A percentile compares a stretch with the other conserved stretches of the same genome.
These are phyloP conservation scores for Aquanectria penicillioides DNA, from an alignment of 2,329 filamentous ascomycete genomes.

Conservation along the genomic window DNA sequence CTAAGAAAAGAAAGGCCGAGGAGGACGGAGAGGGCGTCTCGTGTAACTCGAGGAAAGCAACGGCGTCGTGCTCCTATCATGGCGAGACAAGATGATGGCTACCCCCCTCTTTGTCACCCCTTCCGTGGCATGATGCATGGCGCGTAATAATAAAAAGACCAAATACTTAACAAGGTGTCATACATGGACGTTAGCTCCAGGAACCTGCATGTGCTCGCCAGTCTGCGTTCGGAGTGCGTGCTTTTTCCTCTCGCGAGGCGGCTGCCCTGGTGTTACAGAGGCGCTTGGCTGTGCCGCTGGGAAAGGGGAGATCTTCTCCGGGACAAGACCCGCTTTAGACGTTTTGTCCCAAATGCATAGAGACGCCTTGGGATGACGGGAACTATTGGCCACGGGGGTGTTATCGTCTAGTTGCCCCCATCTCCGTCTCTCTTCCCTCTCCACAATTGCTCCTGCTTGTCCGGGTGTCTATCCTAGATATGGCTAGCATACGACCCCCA, in stretches of 20 bases:
- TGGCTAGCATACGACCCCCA: too few relatives aligned
- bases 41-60: too few relatives aligned
- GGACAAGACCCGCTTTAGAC: not conserved
- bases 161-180: not conserved
- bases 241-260: not conserved
- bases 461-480: not conserved
- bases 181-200: not conserved
- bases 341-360: not conserved
- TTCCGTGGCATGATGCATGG: too few relatives aligned
- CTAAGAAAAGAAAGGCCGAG: too few relatives aligned
- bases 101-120: too few relatives aligned
- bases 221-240: not conserved
- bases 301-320: conserved; percentile 7
- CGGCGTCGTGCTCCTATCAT: too few relatives aligned
- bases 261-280: not conserved
- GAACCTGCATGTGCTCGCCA: not conserved
- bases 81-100: too few relatives aligned
- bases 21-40: too few relatives aligned
- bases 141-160: not conserved
- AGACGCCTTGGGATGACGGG: not conserved
- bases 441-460: not conserved
- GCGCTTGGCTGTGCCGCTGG: not conserved
- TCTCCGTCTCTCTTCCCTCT: not conserved
- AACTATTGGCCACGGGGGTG: not conserved
- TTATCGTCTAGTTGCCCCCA: not conserved